Evolutionary conservation across 2,329 filamentous ascomycete species (phyloP).

Genomic region (Colletotrichum zoysiae): DNA sequence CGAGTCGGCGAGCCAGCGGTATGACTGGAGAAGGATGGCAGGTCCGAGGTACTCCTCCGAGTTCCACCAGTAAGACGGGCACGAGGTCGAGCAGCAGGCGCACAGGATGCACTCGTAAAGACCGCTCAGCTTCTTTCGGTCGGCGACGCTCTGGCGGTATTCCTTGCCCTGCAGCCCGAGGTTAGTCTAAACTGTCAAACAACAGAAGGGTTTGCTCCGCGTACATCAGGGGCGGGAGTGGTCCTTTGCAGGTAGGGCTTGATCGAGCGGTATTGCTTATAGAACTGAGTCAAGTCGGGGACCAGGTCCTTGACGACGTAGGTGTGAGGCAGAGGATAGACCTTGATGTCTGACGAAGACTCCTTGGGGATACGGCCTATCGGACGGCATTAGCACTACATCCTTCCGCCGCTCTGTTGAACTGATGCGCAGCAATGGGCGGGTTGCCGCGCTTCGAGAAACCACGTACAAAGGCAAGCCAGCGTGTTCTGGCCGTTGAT

Average conservation of each 20-base stretch:
- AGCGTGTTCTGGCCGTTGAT: constrained; percentile 99
- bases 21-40: constrained; percentile 95
- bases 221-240: constrained; percentile 84
- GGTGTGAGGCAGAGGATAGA: constrained; percentile 98
- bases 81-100: constrained; percentile 98
- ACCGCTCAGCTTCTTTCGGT: constrained; percentile 96
- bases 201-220: constrained; percentile 50
- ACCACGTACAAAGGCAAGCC: constrained; percentile 90
- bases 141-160: constrained; percentile 89
- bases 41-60: constrained; percentile 98
- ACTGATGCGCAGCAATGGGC: background rate
- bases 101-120: constrained; percentile 99
- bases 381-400: constrained; percentile 47
- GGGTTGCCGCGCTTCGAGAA: background rate
- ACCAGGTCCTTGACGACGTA: constrained; percentile 99
- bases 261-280: constrained; percentile 99
- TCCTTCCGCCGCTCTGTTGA: background rate
- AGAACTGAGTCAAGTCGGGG: constrained; percentile 97
- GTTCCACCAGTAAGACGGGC: constrained; percentile 99
- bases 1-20: constrained; percentile 96
- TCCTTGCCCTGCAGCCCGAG: constrained; percentile 79
- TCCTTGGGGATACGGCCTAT: constrained; percentile 94
- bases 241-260: constrained; percentile 97
- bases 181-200: constrained; percentile 15
- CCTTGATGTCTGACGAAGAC: constrained; percentile 83